These are phyloP conservation scores for Schizothecium vesticola DNA, from an alignment of 495 filamentous ascomycete genomes.

Conservation along the genomic window DNA sequence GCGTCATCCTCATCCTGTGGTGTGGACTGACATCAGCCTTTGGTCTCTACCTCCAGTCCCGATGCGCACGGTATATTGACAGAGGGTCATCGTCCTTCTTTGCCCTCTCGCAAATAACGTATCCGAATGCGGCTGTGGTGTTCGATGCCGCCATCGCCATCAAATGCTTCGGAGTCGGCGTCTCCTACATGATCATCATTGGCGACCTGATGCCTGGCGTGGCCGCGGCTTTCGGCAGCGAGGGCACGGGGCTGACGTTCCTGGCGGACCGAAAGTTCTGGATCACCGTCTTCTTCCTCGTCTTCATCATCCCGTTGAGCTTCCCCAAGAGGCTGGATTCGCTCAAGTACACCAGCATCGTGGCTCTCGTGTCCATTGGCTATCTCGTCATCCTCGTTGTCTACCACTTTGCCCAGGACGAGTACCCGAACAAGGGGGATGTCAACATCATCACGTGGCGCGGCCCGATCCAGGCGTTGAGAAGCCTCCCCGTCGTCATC, in stretches of 20 bases:
- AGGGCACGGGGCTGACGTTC: conserved; percentile 55
- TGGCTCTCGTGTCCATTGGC: conserved; percentile 86
- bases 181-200: conserved; percentile 97
- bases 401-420: conserved; percentile 83
- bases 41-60: conserved; percentile 87
- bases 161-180: conserved; percentile 96
- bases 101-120: conserved; percentile 88
- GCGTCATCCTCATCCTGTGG: conserved; percentile 81
- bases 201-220: conserved; percentile 98
- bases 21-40: conserved; percentile 83
- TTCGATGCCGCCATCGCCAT: conserved; percentile 96
- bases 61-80: conserved; percentile 88
- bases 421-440: conserved; percentile 61
- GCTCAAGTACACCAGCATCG: conserved; percentile 91
- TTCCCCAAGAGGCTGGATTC: conserved; percentile 89
- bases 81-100: conserved; percentile 79
- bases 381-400: conserved; percentile 89
- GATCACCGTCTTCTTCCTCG: conserved; percentile 96
- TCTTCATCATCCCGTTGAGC: conserved; percentile 88
- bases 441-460: conserved; percentile 72
- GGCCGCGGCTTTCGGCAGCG: conserved; percentile 60
- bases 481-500: conserved; percentile 88
- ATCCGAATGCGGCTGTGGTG: conserved; percentile 90
- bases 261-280: conserved; percentile 89
- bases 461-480: conserved; percentile 69